Conservation (phyloP, 202 grass and related monocot species). For the Zoysia matrella region DNA sequence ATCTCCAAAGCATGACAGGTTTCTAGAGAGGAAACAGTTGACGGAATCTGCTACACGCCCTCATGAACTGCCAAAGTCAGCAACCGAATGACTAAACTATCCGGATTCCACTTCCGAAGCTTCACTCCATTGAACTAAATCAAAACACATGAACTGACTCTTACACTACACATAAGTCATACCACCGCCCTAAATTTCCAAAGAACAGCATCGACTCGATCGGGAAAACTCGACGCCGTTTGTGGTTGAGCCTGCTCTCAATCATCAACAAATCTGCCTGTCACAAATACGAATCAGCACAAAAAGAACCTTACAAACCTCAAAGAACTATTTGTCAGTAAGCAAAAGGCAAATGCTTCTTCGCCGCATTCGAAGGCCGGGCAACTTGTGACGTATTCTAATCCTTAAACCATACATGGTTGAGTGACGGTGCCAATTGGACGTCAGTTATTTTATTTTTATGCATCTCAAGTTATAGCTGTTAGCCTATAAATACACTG, state of each 20-base stretch:
- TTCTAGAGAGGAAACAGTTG: slow-evolving; percentile 16
- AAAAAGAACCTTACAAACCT: slow-evolving; percentile 7
- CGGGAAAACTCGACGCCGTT: slow-evolving; percentile 44
- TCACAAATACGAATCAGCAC: not conserved
- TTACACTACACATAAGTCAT: not conserved
- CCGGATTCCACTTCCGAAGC: not conserved
- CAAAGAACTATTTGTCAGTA: not conserved
- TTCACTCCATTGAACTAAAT: not conserved
- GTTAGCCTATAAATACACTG: slow-evolving; percentile 47
- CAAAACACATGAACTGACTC: not conserved
- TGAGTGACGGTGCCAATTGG: not conserved
- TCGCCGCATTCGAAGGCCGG: slow-evolving; percentile 1
- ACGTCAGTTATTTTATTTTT: slow-evolving; percentile 31
- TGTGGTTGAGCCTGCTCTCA: not conserved
- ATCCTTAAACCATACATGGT: not conserved
- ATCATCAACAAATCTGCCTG: slow-evolving; percentile 8
- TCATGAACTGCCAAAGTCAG: slow-evolving; percentile 26
- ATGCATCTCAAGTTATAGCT: too few relatives aligned
- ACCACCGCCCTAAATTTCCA: not conserved
- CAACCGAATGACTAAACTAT: not conserved
- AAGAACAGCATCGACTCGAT: not conserved
- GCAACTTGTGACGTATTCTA: slow-evolving; percentile 36
- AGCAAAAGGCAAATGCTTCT: slow-evolving; percentile 37
- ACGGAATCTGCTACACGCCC: not conserved
- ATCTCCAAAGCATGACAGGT: not conserved